phyloP scores from a whole-genome alignment of 768 basidiomycete genomes.

The Steccherinum ochraceum region DNA sequence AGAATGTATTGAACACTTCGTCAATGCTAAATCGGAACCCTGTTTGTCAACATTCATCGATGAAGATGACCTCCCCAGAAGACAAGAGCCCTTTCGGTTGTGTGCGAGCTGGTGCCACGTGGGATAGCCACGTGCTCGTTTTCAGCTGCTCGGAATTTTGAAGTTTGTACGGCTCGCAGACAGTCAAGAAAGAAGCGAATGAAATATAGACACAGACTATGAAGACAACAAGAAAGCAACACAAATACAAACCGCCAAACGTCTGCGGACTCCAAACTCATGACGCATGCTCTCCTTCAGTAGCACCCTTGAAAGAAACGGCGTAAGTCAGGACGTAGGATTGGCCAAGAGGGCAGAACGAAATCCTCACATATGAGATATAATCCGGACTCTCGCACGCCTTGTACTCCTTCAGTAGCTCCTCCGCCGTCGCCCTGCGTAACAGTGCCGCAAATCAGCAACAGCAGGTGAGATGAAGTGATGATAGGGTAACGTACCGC shows the following conservation, averaged over 20 bases:
- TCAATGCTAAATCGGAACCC: too few species aligned
- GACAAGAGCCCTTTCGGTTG: too few species aligned
- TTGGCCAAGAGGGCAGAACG: background rate
- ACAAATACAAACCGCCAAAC: background rate
- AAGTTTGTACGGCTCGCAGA: too few species aligned
- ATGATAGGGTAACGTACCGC: conserved; percentile 44
- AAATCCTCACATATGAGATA: conserved; percentile 67
- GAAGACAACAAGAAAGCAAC: too few species aligned
- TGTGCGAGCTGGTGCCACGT: too few species aligned
- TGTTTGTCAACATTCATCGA: too few species aligned
- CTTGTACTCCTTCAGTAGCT: conserved; percentile 88
- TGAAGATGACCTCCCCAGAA: too few species aligned
- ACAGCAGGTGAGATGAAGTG: background rate
- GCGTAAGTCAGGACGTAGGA: background rate
- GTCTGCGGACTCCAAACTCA: background rate
- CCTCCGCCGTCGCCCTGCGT: conserved; percentile 74
- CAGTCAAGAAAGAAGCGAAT: too few species aligned
- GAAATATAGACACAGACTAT: too few species aligned
- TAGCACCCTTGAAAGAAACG: conserved; percentile 22
- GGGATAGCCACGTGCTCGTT: too few species aligned
- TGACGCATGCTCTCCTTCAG: conserved; percentile 24
- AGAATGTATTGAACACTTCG: too few species aligned
- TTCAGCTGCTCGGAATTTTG: too few species aligned
- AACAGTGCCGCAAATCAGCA: background rate
- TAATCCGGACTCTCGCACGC: conserved; percentile 96